These are phyloP conservation scores for Chalciporus piperatus DNA, from an alignment of 768 basidiomycete genomes.

Conservation along the genomic window DNA sequence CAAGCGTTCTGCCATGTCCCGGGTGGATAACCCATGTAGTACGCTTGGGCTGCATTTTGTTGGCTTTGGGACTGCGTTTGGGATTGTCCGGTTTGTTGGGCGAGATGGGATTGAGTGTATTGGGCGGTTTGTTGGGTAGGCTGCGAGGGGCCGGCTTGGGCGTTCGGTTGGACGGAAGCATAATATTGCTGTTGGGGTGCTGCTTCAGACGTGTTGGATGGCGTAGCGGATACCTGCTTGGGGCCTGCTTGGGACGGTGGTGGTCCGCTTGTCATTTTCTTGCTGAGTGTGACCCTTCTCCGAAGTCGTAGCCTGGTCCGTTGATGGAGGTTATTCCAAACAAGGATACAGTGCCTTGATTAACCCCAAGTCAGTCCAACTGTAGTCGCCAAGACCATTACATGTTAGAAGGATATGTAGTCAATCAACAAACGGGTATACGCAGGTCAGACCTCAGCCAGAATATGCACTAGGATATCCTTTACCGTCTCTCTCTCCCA, in stretches of 20 bases:
- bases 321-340: constrained; percentile 4
- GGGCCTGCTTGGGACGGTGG: constrained; percentile 42
- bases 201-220: constrained; percentile 9
- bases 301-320: not conserved
- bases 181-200: constrained; percentile 9
- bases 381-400: not conserved
- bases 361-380: not conserved
- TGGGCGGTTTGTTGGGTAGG: constrained; percentile 13
- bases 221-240: constrained; percentile 21
- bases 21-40: constrained; percentile 34
- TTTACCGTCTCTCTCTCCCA: constrained; percentile 57
- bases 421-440: not conserved
- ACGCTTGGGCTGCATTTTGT: constrained; percentile 29
- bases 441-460: constrained; percentile 34
- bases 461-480: constrained; percentile 58
- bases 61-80: constrained; percentile 20
- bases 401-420: not conserved
- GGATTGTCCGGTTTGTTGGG: constrained; percentile 16
- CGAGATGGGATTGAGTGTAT: constrained; percentile 19
- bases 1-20: constrained; percentile 34
- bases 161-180: constrained; percentile 12
- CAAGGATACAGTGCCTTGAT: too few species aligned
- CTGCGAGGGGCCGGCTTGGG: constrained; percentile 18
- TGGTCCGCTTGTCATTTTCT: constrained; percentile 39
- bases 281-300: not conserved